Base-by-base conservation (phyloP, 2,329 filamentous ascomycete species). In the Lasiodiplodia sp. region DNA sequence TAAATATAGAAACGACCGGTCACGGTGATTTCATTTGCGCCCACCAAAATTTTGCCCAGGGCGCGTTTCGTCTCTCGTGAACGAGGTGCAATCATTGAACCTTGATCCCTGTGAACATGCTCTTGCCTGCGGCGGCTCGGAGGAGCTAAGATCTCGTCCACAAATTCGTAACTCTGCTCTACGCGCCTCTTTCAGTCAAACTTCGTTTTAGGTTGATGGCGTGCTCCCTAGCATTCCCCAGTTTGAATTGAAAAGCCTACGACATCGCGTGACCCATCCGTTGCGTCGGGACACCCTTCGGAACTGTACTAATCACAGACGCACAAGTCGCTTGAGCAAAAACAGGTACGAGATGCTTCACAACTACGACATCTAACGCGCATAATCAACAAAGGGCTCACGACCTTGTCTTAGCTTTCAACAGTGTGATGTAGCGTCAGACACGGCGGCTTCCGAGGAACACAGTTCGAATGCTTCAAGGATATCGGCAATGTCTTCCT, bases 161-260 rank as follows among this genome's bases (percentile, higher is more conserved):
- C 18, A 10, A 28, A 47, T 47, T 47, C 44, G 18, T 10, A 10
- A 21, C n/a, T 47, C 18, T 47, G 12, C 18, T 11, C 44, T n/a
- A 47, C 18, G 18, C 44, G 44, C 10, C 44, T 47, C 44, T 47
- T 47, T 47, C 44, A n/a, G 44, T 47, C 44, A 47, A 8, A 25
- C 10, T 14, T 62, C 34, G 58, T 60, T 60, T 60, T 60, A 60
- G 57, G 57, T 60, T 60, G 57, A 60, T 60, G 57, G 57, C 57
- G 38, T 60, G 57, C 44, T 40, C 28, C 10, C 31, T 34, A 37
- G 44, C 38, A 31, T 31, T 5, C 37, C 23, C 28, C 18, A 25
- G 47, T 21, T 62, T 51, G 31, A 18, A 14, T 62, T 51, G 57
- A 47, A n/a, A 14, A 14, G n/a, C 31, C 31, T 12, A 57, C 37